Evolutionary conservation across 176 grass and related monocot genomes (phyloP).

Genomic region (maize (Zea mays)): Zm-B73-REFERENCE-NAM-5.0 NC_050100.1:80083001-80083500

Average conservation of each 20-base stretch:
- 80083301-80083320: conserved; percentile 74
- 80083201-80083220: not conserved
- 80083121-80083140: not conserved
- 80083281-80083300: conserved; percentile 75
- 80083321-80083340: not conserved
- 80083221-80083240: not conserved
- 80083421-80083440: conserved; percentile 57
- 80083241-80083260: not conserved
- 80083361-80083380: conserved; percentile 48
- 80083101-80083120: no score
- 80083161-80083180: not conserved
- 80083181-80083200: not conserved
- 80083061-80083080: not conserved
- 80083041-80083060: not conserved
- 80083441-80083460: conserved; percentile 41
- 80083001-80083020: not conserved
- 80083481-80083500: not conserved
- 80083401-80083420: conserved; percentile 52
- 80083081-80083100: not conserved
- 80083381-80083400: conserved; percentile 51
- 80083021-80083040: not conserved
- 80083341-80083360: conserved; percentile 41
- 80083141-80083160: no score
- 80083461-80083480: conserved; percentile 57
- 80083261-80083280: not conserved